Conservation (phyloP, 257 asterid species). For the Mentha longifolia region DNA sequence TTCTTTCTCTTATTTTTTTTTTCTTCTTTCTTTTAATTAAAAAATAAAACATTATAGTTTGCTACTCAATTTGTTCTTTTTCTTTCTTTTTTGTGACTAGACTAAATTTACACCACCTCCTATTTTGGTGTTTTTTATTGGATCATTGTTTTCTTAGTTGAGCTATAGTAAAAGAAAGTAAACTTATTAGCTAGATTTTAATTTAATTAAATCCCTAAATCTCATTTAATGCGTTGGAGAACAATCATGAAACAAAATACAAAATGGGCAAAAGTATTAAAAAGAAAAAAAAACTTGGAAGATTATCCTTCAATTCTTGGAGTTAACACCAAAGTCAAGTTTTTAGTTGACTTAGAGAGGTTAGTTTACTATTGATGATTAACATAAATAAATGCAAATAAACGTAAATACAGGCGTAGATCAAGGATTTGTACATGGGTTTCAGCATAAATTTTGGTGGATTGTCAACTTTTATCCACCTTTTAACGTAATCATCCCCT, state of each 20-base stretch:
- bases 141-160: too few relatives aligned
- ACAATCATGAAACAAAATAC: background rate
- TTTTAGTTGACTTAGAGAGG: background rate
- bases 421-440: conserved; percentile 21
- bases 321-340: background rate
- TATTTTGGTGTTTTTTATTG: too few relatives aligned
- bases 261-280: background rate
- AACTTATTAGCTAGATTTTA: background rate
- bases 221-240: background rate
- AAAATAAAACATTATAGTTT: background rate
- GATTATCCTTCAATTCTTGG: background rate
- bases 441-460: conserved; percentile 24
- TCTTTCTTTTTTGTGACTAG: too few relatives aligned
- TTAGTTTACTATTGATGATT: conserved; percentile 8
- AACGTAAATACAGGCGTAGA: conserved; percentile 34
- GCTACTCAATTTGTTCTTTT: too few relatives aligned
- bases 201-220: background rate
- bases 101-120: background rate
- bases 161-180: background rate
- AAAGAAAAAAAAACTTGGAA: background rate
- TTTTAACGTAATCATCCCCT: conserved; percentile 10
- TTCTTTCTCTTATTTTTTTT: background rate
- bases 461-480: conserved; percentile 23
- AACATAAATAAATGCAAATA: background rate
- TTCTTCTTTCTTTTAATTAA: too few relatives aligned